Percentiles rank a stretch among this genome's conserved stretches.
Evolutionary conservation across 441 rosid species (phyloP).

Genomic region (Metrosideros polymorpha): DNA sequence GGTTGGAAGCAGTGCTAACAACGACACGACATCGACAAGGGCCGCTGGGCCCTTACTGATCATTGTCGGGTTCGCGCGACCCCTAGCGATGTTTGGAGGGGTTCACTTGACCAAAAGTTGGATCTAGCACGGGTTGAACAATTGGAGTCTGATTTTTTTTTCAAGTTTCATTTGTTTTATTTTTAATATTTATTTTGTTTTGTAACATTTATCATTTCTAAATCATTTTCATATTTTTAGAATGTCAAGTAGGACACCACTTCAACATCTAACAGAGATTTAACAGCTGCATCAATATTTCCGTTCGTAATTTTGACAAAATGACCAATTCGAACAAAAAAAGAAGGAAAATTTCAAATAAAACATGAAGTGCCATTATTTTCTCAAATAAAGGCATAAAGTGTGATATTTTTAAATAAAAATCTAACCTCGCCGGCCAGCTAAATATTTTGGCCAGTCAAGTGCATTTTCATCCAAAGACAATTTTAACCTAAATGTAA

Average conservation of each 20-base stretch:
- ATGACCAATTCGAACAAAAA: background rate
- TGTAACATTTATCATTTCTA: background rate
- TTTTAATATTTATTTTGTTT: background rate
- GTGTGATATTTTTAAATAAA: no score
- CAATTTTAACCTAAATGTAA: no score
- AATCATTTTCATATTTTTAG: background rate
- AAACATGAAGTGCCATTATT: no score
- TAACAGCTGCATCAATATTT: background rate
- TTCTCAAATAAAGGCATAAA: no score
- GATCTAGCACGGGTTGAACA: fast-evolving
- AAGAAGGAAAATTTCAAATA: background rate
- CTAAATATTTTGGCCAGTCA: no score
- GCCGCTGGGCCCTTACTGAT: background rate
- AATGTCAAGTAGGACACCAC: background rate
- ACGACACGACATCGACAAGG: background rate
- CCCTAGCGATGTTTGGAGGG: no score
- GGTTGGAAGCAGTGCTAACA: background rate
- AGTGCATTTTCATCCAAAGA: no score
- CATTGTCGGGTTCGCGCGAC: no score
- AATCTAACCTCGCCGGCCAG: no score
- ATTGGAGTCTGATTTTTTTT: background rate
- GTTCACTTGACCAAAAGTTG: background rate
- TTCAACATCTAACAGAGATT: background rate
- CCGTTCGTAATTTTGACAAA: background rate
- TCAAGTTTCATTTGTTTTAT: background rate